phyloP scores from a whole-genome alignment of 2,329 filamentous ascomycete genomes.

The Fusarium irregulare region DNA sequence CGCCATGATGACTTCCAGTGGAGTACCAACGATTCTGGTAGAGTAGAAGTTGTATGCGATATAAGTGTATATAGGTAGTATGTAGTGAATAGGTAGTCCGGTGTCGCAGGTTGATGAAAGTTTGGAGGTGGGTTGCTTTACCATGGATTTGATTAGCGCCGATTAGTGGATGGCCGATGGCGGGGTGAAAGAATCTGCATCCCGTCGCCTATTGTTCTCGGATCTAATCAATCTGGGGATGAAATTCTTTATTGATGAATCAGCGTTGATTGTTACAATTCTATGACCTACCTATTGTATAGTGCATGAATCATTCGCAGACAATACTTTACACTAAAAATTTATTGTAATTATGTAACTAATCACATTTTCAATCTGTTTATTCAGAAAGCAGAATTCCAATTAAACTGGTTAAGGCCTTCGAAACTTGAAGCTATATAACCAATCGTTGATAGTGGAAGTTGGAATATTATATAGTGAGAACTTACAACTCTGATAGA shows the following conservation, averaged over 20 bases:
- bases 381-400: neutral
- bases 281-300: neutral
- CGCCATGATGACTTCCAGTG: conserved; percentile 37
- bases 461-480: neutral
- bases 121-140: conserved; percentile 20
- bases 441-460: neutral
- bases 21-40: neutral
- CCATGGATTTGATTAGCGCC: conserved; percentile 29
- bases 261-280: neutral
- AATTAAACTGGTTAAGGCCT: neutral
- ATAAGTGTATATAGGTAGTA: neutral
- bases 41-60: neutral
- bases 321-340: neutral
- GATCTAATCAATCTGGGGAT: conserved; percentile 41
- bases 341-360: neutral
- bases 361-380: neutral
- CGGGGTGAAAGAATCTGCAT: conserved; percentile 30
- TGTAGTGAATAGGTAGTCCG: neutral
- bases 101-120: conserved; percentile 23
- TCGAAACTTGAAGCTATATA: neutral
- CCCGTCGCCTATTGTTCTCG: neutral
- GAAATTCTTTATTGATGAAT: conserved; percentile 19
- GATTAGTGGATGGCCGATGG: conserved; percentile 40
- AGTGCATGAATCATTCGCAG: neutral
- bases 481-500: neutral